phyloP scores from a whole-genome alignment of 2,329 filamentous ascomycete genomes.

The Lomentospora prolificans region DNA sequence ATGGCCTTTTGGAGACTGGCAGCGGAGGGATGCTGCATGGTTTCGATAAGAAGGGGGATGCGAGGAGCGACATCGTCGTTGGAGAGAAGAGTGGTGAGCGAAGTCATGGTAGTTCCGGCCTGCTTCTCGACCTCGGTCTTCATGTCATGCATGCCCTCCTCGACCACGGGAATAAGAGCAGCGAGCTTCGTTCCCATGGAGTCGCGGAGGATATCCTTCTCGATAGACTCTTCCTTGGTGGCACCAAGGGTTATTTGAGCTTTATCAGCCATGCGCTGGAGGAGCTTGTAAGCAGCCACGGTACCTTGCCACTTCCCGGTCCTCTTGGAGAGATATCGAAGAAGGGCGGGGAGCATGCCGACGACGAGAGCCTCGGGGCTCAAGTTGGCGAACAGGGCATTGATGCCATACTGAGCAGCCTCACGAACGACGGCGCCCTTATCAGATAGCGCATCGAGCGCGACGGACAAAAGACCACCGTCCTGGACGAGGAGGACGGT shows the following conservation, averaged over 20 bases:
- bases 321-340: constrained; percentile 67
- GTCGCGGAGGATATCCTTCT: constrained; percentile 84
- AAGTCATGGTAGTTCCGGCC: constrained; percentile 84
- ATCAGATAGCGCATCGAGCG: constrained; percentile 79
- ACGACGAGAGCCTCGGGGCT: constrained; percentile 73
- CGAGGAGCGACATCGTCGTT: constrained; percentile 95
- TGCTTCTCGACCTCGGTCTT: constrained; percentile 85
- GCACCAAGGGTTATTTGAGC: constrained; percentile 72
- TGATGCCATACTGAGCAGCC: constrained; percentile 86
- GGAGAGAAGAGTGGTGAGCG: constrained; percentile 77
- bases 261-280: constrained; percentile 93
- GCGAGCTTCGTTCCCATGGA: constrained; percentile 84
- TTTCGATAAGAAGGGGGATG: constrained; percentile 84
- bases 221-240: constrained; percentile 71
- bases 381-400: constrained; percentile 73
- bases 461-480: constrained; percentile 59
- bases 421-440: constrained; percentile 85
- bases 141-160: constrained; percentile 91
- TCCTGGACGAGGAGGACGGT: constrained; percentile 75
- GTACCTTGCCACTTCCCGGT: constrained; percentile 97
- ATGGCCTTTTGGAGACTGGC: constrained; percentile 91
- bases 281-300: constrained; percentile 71
- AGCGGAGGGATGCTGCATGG: constrained; percentile 87
- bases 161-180: constrained; percentile 79
- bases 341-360: constrained; percentile 69